Base-by-base conservation (phyloP, 2,329 filamentous ascomycete species). In the Scedosporium aurantiacum region DNA sequence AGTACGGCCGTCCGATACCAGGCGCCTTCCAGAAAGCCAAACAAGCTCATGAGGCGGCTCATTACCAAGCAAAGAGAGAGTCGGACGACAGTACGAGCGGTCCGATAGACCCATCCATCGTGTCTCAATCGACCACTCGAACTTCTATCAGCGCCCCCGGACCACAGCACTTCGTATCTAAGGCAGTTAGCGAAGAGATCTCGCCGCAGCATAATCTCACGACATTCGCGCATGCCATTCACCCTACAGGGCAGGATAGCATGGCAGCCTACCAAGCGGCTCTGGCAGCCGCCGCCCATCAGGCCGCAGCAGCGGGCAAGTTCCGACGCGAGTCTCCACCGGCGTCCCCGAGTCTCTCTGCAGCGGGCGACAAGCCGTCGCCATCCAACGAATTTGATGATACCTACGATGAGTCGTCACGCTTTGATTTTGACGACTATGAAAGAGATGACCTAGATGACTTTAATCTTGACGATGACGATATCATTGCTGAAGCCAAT, bases 401-500 rank as follows among this genome's bases (percentile, higher is more conserved):
- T 5, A 32, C 55, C n/a, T n/a, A 60, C 14, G 63, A 63, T n/a
- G 60, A 63, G 5, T 60, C 56, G 23, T 60, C 62, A 18, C 60
- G 56, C 14, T 57, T 63, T 45, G 64, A 67, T 23, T 64, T 63
- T 50, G 65, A 67, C 57, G 76, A 83, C 57, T 83, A 82, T 61
- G 80, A 82, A 64, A 79, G 81, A 74, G 80, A 86, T 58, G 83
- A 85, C 62, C 47, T 72, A 70, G 65, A 67, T 25, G 64, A 79
- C 74, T 82, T 59, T 28, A 28, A 60, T 28, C 80, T 89, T 58
- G 89, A 90, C 63, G 91, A 97, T 66, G 92, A 97, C 67, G 85
- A 86, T 37, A 94, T 97, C 67, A 95, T 99, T 63, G 93, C 92
- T 0, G 94, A 91, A 62, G 94, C 94, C 4, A 99, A 99, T 67